Evolutionary conservation across 1,139 yeast species (phyloP).

Genomic region (Dujonia santamariae): DNA sequence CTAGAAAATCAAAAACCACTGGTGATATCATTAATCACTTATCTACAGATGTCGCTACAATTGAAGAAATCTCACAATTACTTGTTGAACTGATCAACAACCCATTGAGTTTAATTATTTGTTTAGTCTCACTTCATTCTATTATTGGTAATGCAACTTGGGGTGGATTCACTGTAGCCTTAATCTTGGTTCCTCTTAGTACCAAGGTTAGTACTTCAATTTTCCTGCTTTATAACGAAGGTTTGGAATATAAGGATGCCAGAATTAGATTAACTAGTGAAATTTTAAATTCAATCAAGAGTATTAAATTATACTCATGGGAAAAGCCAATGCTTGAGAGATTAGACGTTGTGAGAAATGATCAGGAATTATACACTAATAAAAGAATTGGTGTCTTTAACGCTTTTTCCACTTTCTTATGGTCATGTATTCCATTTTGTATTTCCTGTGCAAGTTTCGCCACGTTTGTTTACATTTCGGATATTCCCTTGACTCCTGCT

Average conservation of each 20-base stretch:
- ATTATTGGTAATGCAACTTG: slow-evolving; percentile 33
- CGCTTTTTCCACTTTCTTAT: slow-evolving; percentile 30
- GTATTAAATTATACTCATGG: slow-evolving; percentile 41
- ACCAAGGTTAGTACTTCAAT: slow-evolving; percentile 28
- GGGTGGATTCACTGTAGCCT: slow-evolving; percentile 33
- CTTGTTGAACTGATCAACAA: slow-evolving; percentile 26
- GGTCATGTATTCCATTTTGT: slow-evolving; percentile 37
- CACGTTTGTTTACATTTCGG: slow-evolving; percentile 22
- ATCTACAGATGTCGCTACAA: slow-evolving; percentile 32
- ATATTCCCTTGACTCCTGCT: slow-evolving; percentile 30
- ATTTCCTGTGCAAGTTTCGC: slow-evolving; percentile 34
- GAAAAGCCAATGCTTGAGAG: slow-evolving; percentile 37
- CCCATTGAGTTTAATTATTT: slow-evolving; percentile 28
- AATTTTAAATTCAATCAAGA: slow-evolving; percentile 36
- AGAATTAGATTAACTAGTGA: slow-evolving; percentile 39
- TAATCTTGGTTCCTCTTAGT: slow-evolving; percentile 33
- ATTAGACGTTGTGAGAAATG: slow-evolving; percentile 33
- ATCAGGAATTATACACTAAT: slow-evolving; percentile 28
- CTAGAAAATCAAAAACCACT: slow-evolving; percentile 34
- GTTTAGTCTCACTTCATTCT: slow-evolving; percentile 25
- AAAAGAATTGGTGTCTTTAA: slow-evolving; percentile 30
- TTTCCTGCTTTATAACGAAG: slow-evolving; percentile 20
- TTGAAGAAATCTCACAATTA: slow-evolving; percentile 21
- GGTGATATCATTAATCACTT: slow-evolving; percentile 41
- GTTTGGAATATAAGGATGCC: slow-evolving; percentile 32